A percentile compares a stretch with the other conserved stretches of the same genome.
phyloP scores from a whole-genome alignment of 805 yeast genomes.

The Clavispora asparagi region DNA sequence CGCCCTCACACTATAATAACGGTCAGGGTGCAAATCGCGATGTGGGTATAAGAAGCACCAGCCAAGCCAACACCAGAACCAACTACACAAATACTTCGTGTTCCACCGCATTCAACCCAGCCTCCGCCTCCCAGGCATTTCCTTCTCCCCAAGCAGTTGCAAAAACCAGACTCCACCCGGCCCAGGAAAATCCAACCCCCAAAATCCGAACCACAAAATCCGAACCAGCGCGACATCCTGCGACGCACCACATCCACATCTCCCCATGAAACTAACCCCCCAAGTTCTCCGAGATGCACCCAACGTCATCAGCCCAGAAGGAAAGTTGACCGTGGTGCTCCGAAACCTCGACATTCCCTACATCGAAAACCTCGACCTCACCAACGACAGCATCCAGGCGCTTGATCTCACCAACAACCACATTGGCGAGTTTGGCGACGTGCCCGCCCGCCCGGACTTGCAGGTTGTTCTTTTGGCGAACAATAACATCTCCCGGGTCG shows the following conservation, averaged over 20 bases:
- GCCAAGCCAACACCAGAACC: no score
- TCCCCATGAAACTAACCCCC: slow-evolving; percentile 32
- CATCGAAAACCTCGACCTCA: slow-evolving; percentile 32
- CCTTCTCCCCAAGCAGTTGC: no score
- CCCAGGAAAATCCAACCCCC: no score
- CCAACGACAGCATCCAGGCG: slow-evolving; percentile 37
- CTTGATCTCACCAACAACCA: slow-evolving; percentile 77
- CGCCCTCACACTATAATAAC: no score
- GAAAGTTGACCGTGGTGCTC: slow-evolving; percentile 30
- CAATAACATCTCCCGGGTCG: slow-evolving; percentile 49
- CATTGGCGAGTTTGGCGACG: slow-evolving; percentile 47
- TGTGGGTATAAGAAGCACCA: no score
- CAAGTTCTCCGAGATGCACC: slow-evolving; percentile 27
- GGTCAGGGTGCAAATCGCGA: no score
- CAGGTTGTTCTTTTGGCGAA: slow-evolving; percentile 56
- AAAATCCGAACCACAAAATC: not conserved
- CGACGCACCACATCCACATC: not conserved
- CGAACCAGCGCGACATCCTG: not conserved
- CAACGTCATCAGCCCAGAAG: slow-evolving; percentile 29
- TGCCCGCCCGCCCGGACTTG: slow-evolving; percentile 40
- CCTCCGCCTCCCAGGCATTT: no score
- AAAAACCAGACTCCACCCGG: no score
- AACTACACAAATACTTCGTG: no score
- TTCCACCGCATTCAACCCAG: no score
- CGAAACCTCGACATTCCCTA: slow-evolving; percentile 27